phyloP scores from a whole-genome alignment of 495 filamentous ascomycete species.

The Lichina pygmaea region DNA sequence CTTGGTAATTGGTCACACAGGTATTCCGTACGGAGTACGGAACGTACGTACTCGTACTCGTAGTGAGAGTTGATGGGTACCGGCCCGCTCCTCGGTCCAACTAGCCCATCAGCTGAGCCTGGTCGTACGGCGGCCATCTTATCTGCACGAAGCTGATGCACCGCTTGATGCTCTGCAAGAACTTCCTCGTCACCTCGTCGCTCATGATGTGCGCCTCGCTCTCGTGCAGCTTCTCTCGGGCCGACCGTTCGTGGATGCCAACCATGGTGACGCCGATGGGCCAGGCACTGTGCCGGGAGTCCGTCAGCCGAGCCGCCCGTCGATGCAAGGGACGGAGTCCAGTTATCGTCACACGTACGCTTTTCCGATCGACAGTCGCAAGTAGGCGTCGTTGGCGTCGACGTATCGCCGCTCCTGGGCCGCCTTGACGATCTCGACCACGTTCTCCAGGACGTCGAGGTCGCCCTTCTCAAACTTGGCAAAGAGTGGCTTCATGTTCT shows the following conservation, averaged over 20 bases:
- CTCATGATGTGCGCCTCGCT: slow-evolving; percentile 85
- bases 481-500: slow-evolving; percentile 80
- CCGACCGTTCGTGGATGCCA: slow-evolving; percentile 90
- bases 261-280: slow-evolving; percentile 99
- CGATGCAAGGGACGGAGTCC: too few relatives aligned
- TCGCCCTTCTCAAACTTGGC: slow-evolving; percentile 60
- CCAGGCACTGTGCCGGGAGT: slow-evolving; percentile 34
- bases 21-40: too few relatives aligned
- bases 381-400: slow-evolving; percentile 85
- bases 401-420: slow-evolving; percentile 81
- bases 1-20: too few relatives aligned
- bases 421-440: slow-evolving; percentile 82
- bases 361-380: slow-evolving; percentile 86
- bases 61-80: neutral
- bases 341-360: slow-evolving; percentile 18
- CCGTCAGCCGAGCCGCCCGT: too few relatives aligned
- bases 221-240: slow-evolving; percentile 82
- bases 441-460: slow-evolving; percentile 52
- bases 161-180: slow-evolving; percentile 89
- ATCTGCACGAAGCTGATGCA: slow-evolving; percentile 93
- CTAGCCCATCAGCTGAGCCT: slow-evolving; percentile 87
- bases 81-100: neutral
- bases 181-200: slow-evolving; percentile 85
- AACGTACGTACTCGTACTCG: too few relatives aligned
- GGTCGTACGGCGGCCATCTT: slow-evolving; percentile 82